Base-by-base conservation (phyloP, 2,329 filamentous ascomycete genomes). In the Magnaporthiopsis rhizophila region DNA sequence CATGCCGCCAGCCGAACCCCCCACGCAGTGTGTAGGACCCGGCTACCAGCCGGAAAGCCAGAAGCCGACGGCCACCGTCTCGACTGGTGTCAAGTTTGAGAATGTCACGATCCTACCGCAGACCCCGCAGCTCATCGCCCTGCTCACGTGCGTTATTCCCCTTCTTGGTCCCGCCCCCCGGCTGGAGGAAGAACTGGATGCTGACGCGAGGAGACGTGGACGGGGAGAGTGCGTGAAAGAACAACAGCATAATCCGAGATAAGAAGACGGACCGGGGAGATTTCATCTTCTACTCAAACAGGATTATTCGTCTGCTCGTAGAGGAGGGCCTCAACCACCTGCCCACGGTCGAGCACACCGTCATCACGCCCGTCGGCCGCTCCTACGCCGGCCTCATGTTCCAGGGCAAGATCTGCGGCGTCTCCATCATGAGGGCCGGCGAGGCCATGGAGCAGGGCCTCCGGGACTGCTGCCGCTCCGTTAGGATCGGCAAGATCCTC, bases 261-360 rank as follows among this genome's bases (percentile, higher is more conserved):
- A 91, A 90, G 76, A 85, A 89, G 69, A 99, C 95, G 7, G 86
- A 89, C 65, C 90, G 95, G 65, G 95, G 92, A 67, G 95, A 99
- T 77, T 99, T 99, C 76, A 97, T 99, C 74, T 99, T 99, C 80
- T 97, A 98, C 80, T 97, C 93, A 58, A 99, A 99, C 79, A 88
- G 95, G 66, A 98, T 99, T 75, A 98, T 98, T 75, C 91, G 95
- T 38, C 83, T 99, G 58, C 84, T 99, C 8, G 95, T 99, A 57
- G 95, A 99, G 77, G 95, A 99, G 78, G 95, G 95, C 4, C 83
- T 99, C 64, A 99, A 99, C 77, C 95, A 99, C 76, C 85, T 99
- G 58, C 95, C 95, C 1, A 92, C 96, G 24, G 87, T 96, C 63
- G 89, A 92, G 73, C 91, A 96, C 72, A 87, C 88, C 36, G 90